Base-by-base conservation (phyloP, 306 rosid genomes). In the Amphicarpaea edgeworthii region DNA sequence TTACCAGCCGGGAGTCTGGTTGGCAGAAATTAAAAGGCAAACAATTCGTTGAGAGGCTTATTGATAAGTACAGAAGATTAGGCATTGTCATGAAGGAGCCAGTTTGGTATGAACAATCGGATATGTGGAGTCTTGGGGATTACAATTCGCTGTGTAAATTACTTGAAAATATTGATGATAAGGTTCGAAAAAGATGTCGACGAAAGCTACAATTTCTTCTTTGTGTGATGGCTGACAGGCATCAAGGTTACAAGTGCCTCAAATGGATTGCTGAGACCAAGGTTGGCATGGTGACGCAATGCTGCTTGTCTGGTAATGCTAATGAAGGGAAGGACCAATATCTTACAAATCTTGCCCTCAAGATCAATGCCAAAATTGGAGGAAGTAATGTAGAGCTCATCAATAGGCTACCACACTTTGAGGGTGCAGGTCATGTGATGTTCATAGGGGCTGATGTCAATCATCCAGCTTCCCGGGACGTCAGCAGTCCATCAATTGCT, bases 361-460 rank as follows among this genome's bases (percentile, higher is more conserved):
- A 92, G 81, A 86, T 92, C 75, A 92, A 92, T 79, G 97, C 97
- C 2, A 92, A 92, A 85, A 84, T 92, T 55, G 97, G 97, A 79
- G 97, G 97, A 41, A 90, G 96, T 58, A 92, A 92, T 30, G 89
- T 87, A 8, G 97, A 92, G 82, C 88, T 92, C 12, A 37, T 1
- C 37, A 76, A 72, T 9, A 68, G 83, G 59, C 87, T 84, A 28
- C 87, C 92, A 7, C 66, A 58, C 16, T 75, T 87, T 77, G 72
- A 66, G 10, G 83, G 76, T 16, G 81, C 75, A 15, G 88, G 81
- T 26, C 86, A 84, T 79, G 93, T 88, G n/a, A 88, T 92, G 96
- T 88, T 92, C 37, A 53, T 92, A 11, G 97, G 97, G 53, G 97
- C 97, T 43, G 97, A 92, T 84, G 97, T 92, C 46, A 92, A 88